Percentiles rank a stretch among this genome's conserved stretches.
phyloP scores from a whole-genome alignment of 768 basidiomycete species.

The Trametes meyenii region DNA sequence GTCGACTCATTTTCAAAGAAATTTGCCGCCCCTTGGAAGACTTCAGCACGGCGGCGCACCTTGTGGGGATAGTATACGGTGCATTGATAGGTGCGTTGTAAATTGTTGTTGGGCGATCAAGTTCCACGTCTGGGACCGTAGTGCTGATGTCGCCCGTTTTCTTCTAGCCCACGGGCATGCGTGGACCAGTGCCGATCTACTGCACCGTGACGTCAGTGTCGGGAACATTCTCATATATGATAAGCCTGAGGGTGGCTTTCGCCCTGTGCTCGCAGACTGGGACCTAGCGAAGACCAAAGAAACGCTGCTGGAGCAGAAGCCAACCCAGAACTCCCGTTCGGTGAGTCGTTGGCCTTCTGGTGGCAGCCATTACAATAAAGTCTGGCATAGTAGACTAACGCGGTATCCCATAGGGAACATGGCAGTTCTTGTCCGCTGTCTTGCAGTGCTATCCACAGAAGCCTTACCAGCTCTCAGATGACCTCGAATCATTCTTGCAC shows the following conservation, averaged over 20 bases:
- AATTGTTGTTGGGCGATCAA: too few relatives aligned
- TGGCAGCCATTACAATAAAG: neutral
- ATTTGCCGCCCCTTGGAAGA: neutral
- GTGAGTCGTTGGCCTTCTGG: neutral
- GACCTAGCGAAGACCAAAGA: neutral
- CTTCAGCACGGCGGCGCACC: neutral
- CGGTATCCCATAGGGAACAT: neutral
- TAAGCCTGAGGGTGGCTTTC: neutral
- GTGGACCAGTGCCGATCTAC: neutral
- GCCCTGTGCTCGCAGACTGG: neutral
- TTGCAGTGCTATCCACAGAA: neutral
- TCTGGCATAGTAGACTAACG: neutral
- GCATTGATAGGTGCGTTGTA: neutral
- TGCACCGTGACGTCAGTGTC: slow-evolving; percentile 4
- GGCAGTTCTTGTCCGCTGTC: neutral
- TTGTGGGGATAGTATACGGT: neutral
- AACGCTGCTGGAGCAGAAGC: neutral
- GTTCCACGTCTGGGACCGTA: neutral
- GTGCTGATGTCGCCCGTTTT: neutral
- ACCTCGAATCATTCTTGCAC: slow-evolving; percentile 8
- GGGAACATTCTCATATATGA: slow-evolving; percentile 4
- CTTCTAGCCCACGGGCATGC: slow-evolving; percentile 1
- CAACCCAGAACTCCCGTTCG: too few relatives aligned
- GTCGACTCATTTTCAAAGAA: neutral
- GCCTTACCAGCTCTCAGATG: neutral